Evolutionary conservation across 352 stramenopile species (phyloP), one percentile per base, ranked within the genome.

Genomic region (Globisporangium nodosum): DNA sequence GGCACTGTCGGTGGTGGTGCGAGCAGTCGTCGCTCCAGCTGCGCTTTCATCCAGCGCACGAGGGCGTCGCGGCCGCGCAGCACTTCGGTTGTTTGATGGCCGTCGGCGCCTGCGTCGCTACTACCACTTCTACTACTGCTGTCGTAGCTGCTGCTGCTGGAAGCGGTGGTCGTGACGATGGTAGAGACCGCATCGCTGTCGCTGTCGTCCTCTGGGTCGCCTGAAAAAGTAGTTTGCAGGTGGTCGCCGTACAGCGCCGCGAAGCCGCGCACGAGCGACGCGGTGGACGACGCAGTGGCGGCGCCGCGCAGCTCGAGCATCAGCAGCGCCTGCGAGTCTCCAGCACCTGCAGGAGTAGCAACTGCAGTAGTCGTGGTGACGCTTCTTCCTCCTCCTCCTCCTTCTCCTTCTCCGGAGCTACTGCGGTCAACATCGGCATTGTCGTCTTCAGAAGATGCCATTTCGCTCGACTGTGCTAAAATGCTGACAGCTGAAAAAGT

Each of bases 181-280:
- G 43, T 43, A 1, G n/a, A 18, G 12, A 39, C 49, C 16, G 30
- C n/a, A 20, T 18, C 35, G 15, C 27, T 30, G 24, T 9, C 33
- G 20, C 0, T 9, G 37, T 13, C 35, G n/a, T 31, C 21, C 13
- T 15, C 24, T 58, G 21, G 8, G 15, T 9, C 64, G 1, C 12
- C 7, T 9, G 35, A 42, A 15, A 42, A 42, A 3, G 11, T 42
- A 7, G 35, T 42, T 42, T 15, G 8, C 3, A 89, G 66, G 0
- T 64, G 68, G 27, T 82, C 65, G 11, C 80, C 77, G 42, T 87
- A 85, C 3, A 89, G 63, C 49, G 65, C 73, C 39, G 69, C 73
- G 51, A 89, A 78, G 16, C 76, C 79, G 33, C 76, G 76, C 27
- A 87, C 46, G 27, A 89, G 78, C 3, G 58, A 21, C n/a, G 66